Evolutionary conservation across 768 basidiomycete genomes (phyloP), one percentile per base, ranked within the genome.

Genomic region (Serendipita indica): DNA sequence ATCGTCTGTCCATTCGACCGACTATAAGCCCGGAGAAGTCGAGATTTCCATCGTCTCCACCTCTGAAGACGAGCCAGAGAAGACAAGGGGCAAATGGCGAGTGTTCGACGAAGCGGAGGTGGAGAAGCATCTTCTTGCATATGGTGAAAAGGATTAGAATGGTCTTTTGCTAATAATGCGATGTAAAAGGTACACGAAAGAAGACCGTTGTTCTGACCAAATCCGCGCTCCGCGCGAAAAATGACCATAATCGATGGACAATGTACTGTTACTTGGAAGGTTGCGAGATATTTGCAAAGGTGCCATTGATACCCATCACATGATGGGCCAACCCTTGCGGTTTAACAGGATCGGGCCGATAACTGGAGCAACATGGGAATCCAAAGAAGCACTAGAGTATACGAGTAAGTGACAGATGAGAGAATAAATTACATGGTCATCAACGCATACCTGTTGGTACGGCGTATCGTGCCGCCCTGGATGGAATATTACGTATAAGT

Each of bases 1-100:
- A 76, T 93, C 90, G 45, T 86, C 82, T 0, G 91, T 98, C 25
- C 88, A 94, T 66, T 83, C 90, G 35, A 96, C 92, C 1, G 96
- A 99, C 69, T 96, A 91, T 75, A 99, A 98, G 71, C 76, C 89
- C 0, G 83, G 82, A 7, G 96, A 98, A 71, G 88, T 98, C 65
- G 96, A 99, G 70, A 89, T 99, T 63, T 94, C 91, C 0, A 86
- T 98, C 57, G 85, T 89, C 20, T 94, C 90, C 27, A 77, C 76
- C 0, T 77, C 78, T 33, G 76, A 81, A 4, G 85, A 86, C 16
- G 91, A 94, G 68, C 72, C 77, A 61, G 72, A 72, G 60, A 33
- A 66, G 74, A 81, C 78, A 35, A 74, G 77, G 62, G 89, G 89
- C 30, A 67, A 75, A 58, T 91, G 89, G 89, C 78, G 89, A 33